These are phyloP conservation scores for Leccinum imitatum DNA, from an alignment of 768 basidiomycete species.

Conservation along the genomic window DNA sequence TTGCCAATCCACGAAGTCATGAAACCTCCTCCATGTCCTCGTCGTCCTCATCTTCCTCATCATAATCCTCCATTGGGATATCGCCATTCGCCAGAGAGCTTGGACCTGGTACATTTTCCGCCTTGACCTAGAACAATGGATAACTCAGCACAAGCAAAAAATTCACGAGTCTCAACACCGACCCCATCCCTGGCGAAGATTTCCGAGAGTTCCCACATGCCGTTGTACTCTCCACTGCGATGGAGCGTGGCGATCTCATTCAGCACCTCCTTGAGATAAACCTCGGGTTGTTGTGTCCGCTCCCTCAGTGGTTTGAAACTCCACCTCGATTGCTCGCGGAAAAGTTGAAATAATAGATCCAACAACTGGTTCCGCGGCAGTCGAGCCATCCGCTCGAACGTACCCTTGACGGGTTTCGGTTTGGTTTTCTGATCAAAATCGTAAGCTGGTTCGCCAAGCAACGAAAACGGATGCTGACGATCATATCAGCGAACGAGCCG, in stretches of 20 bases:
- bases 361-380: slow-evolving; percentile 86
- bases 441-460: slow-evolving; percentile 4
- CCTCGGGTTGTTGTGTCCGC: slow-evolving; percentile 82
- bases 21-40: slow-evolving; percentile 75
- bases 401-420: slow-evolving; percentile 63
- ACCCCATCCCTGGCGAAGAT: slow-evolving; percentile 68
- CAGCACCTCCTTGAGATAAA: slow-evolving; percentile 82
- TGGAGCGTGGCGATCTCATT: slow-evolving; percentile 74
- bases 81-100: slow-evolving; percentile 29
- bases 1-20: slow-evolving; percentile 25
- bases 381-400: slow-evolving; percentile 88
- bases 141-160: slow-evolving; percentile 5
- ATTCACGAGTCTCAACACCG: slow-evolving; percentile 21
- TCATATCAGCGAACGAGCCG: slow-evolving; percentile 60
- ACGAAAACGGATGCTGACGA: slow-evolving; percentile 47
- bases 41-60: slow-evolving; percentile 55
- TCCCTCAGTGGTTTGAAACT: slow-evolving; percentile 73
- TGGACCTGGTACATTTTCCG: slow-evolving; percentile 44
- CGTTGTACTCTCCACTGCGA: slow-evolving; percentile 77
- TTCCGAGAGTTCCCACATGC: slow-evolving; percentile 76
- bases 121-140: slow-evolving; percentile 38
- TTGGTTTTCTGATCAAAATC: slow-evolving; percentile 51
- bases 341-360: slow-evolving; percentile 77
- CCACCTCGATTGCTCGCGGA: slow-evolving; percentile 82
- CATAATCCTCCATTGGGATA: slow-evolving; percentile 39